phyloP scores from a whole-genome alignment of 345 rosid species.

The Salix caprea region DNA sequence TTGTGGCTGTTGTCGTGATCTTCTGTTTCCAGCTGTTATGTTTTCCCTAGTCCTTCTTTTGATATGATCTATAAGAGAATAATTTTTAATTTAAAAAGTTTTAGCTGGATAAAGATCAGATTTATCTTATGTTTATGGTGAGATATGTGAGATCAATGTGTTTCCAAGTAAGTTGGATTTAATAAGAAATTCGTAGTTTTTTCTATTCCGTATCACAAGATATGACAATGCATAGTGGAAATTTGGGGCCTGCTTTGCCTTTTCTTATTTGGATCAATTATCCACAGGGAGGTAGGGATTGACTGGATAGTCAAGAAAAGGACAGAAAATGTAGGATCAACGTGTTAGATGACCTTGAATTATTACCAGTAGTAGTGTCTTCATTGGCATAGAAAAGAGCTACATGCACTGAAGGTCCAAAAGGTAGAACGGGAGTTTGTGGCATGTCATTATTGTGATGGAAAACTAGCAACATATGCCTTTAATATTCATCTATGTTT shows the following conservation, averaged over 20 bases:
- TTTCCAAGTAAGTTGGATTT: too few relatives aligned
- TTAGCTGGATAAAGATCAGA: background rate
- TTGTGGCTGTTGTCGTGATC: conserved; percentile 18
- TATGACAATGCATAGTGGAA: too few relatives aligned
- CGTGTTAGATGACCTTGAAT: too few relatives aligned
- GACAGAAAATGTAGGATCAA: too few relatives aligned
- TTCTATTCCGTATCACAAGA: too few relatives aligned
- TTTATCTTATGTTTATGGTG: too few relatives aligned
- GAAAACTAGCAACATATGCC: background rate
- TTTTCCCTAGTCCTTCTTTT: background rate
- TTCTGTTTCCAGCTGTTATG: background rate
- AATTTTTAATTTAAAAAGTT: background rate
- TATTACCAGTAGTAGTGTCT: background rate
- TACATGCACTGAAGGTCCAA: background rate
- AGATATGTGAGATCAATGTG: too few relatives aligned
- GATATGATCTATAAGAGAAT: background rate
- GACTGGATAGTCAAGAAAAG: too few relatives aligned
- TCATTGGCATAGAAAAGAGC: background rate
- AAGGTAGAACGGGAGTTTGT: background rate
- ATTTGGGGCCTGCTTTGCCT: too few relatives aligned
- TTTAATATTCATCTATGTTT: background rate
- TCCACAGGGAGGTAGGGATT: too few relatives aligned
- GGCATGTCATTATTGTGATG: background rate
- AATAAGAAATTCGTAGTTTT: too few relatives aligned
- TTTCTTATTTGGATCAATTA: too few relatives aligned